Percentiles rank a stretch among this genome's conserved stretches.
These are phyloP conservation scores for Cardamine chenopodiifolia DNA, from an alignment of 345 rosid genomes.

Conservation along the genomic window DNA sequence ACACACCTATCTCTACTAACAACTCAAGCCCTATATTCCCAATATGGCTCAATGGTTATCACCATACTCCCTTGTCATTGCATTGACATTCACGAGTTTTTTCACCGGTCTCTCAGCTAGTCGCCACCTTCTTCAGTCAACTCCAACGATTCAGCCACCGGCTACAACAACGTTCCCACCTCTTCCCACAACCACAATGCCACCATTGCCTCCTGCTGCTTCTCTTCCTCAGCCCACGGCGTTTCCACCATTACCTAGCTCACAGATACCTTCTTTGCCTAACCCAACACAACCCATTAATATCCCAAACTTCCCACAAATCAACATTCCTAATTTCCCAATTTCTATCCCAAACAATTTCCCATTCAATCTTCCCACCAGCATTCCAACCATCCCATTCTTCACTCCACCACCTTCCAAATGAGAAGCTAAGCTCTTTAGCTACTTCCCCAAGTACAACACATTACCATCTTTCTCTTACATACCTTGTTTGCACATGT, in stretches of 20 bases:
- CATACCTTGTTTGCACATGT: slow-evolving; percentile 20
- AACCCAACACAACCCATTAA: slow-evolving; percentile 37
- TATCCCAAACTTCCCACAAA: slow-evolving; percentile 41
- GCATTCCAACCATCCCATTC: slow-evolving; percentile 36
- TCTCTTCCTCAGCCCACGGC: slow-evolving; percentile 32
- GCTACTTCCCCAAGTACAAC: neutral
- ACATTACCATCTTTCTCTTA: neutral
- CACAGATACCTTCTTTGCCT: slow-evolving; percentile 34
- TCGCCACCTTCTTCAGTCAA: slow-evolving; percentile 40
- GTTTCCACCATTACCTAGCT: slow-evolving; percentile 26
- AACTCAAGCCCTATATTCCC: neutral
- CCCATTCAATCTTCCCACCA: slow-evolving; percentile 39
- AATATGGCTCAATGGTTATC: slow-evolving; percentile 26
- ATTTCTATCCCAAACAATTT: slow-evolving; percentile 36
- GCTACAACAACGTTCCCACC: slow-evolving; percentile 37
- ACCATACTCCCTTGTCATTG: slow-evolving; percentile 30
- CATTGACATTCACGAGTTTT: slow-evolving; percentile 38
- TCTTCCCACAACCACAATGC: slow-evolving; percentile 12
- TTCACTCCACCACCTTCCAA: slow-evolving; percentile 46
- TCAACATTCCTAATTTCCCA: slow-evolving; percentile 40
- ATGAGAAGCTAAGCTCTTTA: slow-evolving; percentile 27
- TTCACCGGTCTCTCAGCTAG: slow-evolving; percentile 31
- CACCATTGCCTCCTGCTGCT: slow-evolving; percentile 1
- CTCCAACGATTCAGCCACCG: slow-evolving; percentile 33
- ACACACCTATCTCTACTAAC: neutral